phyloP scores from a whole-genome alignment of 352 stramenopile genomes.

The Phytophthora ramorum region DNA sequence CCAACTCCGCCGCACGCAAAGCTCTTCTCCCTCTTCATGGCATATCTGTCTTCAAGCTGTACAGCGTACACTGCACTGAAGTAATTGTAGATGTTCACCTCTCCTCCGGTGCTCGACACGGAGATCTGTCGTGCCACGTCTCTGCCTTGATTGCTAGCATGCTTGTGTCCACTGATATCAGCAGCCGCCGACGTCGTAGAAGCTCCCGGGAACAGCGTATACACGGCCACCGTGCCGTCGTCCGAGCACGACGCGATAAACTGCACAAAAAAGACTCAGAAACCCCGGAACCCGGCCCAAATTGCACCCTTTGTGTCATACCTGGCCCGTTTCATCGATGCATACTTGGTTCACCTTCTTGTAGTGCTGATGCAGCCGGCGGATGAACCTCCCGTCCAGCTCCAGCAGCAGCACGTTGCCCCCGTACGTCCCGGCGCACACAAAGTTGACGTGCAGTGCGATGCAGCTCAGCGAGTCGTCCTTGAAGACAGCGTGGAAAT shows the following conservation, averaged over 20 bases:
- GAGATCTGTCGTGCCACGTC: conserved; percentile 41
- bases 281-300: not conserved
- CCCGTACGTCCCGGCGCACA: conserved; percentile 80
- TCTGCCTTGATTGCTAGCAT: conserved; percentile 22
- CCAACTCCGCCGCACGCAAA: conserved; percentile 84
- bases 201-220: conserved; percentile 66
- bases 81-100: conserved; percentile 92
- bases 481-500: conserved; percentile 89
- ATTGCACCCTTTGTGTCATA: conserved; percentile 14
- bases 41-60: conserved; percentile 81
- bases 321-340: conserved; percentile 84
- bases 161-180: conserved; percentile 33
- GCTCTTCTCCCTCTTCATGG: conserved; percentile 80
- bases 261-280: conserved; percentile 31
- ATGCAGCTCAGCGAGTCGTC: conserved; percentile 87
- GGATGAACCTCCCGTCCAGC: conserved; percentile 80
- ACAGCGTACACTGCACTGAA: conserved; percentile 86
- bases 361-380: conserved; percentile 86
- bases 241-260: conserved; percentile 89
- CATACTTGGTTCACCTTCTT: conserved; percentile 90
- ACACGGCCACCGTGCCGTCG: conserved; percentile 84
- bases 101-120: conserved; percentile 71
- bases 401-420: conserved; percentile 84
- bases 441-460: conserved; percentile 82
- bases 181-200: not conserved